These are phyloP conservation scores for Aeschynomene evenia DNA, from an alignment of 306 rosid species.

Conservation along the genomic window DNA sequence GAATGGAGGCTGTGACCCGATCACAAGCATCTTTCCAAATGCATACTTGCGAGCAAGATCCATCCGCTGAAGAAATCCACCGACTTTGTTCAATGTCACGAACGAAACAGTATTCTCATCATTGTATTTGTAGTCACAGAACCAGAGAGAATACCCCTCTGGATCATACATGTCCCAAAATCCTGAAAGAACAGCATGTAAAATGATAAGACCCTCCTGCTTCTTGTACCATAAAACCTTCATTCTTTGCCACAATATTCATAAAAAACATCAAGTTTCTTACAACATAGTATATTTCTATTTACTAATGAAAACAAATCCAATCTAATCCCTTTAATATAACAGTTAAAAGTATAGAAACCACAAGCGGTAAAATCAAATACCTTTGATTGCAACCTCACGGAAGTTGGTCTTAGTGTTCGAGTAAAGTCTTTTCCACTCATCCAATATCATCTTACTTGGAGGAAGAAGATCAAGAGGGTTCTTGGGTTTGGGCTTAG, in stretches of 20 bases:
- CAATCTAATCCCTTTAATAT: not conserved
- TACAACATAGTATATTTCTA: not conserved
- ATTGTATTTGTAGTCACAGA: conserved; percentile 88
- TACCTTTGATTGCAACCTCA: conserved; percentile 93
- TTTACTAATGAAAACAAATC: not conserved
- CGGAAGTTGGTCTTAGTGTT: conserved; percentile 93
- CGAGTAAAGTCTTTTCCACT: conserved; percentile 90
- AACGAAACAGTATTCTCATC: conserved; percentile 81
- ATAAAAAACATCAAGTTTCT: not conserved
- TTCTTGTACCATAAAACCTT: not conserved
- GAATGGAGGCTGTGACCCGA: conserved; percentile 69
- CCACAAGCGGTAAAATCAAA: not conserved
- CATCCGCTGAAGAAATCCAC: conserved; percentile 92
- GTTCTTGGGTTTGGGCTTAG: conserved; percentile 88
- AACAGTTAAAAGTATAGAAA: not conserved
- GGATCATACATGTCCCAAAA: conserved; percentile 98
- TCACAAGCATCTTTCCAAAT: conserved; percentile 87
- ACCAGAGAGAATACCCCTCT: conserved; percentile 92
- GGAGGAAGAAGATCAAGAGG: conserved; percentile 92
- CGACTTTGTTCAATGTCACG: conserved; percentile 79
- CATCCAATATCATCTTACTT: conserved; percentile 84
- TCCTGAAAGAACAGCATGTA: conserved; percentile 43
- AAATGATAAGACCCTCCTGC: not conserved
- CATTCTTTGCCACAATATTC: not conserved
- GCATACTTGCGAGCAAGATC: conserved; percentile 88